Conservation (phyloP, 352 stramenopile genomes). For the Ophiocytium majus region DNA sequence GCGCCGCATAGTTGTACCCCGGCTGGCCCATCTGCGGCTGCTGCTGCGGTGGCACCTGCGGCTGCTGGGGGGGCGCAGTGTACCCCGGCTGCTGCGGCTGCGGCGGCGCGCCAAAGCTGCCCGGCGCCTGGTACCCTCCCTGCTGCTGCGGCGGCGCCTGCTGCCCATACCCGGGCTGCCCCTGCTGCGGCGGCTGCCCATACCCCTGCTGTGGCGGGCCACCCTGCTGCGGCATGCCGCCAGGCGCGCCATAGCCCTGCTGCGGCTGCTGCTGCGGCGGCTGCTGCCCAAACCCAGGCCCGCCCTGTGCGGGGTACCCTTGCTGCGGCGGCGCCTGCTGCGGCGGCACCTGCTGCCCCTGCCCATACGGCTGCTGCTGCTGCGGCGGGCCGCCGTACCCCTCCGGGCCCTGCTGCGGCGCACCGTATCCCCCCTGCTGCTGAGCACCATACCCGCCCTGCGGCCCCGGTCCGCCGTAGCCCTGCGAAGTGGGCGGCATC, state of each 20-base stretch:
- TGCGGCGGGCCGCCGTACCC: background rate
- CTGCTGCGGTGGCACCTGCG: conserved; percentile 31
- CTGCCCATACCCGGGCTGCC: background rate
- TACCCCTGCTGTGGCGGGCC: background rate
- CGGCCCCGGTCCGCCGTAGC: conserved; percentile 48
- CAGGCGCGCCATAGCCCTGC: background rate
- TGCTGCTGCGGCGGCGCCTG: conserved; percentile 16
- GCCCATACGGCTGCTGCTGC: conserved; percentile 16
- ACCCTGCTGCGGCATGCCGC: background rate
- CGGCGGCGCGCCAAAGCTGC: background rate
- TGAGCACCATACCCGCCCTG: background rate
- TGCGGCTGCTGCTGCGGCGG: background rate
- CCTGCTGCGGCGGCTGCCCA: conserved; percentile 30
- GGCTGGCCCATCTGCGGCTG: background rate
- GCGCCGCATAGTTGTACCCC: background rate
- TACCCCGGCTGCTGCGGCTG: background rate
- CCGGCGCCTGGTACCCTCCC: background rate
- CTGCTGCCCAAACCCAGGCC: background rate
- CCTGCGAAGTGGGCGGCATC: too few relatives aligned
- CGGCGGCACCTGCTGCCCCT: background rate
- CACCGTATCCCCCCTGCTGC: background rate
- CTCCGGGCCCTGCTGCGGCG: background rate
- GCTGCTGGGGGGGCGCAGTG: background rate
- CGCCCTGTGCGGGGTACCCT: background rate
- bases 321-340: conserved; percentile 35